Evolutionary conservation across 2,329 filamentous ascomycete species (phyloP).

Genomic region (Rutstroemia sp.): DNA sequence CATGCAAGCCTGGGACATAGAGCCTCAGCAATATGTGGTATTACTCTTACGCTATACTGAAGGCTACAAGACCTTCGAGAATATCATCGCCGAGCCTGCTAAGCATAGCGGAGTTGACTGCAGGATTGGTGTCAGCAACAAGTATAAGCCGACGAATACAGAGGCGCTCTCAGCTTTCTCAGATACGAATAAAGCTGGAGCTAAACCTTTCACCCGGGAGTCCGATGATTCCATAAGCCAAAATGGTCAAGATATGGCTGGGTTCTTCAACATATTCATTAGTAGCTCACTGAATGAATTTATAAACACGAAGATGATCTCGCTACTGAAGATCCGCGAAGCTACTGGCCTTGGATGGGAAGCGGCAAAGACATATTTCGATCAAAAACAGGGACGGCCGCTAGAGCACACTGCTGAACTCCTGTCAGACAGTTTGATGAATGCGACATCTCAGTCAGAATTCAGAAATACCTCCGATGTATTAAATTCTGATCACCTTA

Average conservation of each 20-base stretch:
- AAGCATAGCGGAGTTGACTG: constrained; percentile 43
- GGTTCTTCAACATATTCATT: constrained; percentile 57
- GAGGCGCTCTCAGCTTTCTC: constrained; percentile 33
- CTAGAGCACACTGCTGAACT: constrained; percentile 10
- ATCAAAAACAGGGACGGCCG: constrained; percentile 22
- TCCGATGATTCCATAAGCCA: neutral
- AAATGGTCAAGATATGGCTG: constrained; percentile 14
- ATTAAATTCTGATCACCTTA: constrained; percentile 28
- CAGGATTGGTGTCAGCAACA: constrained; percentile 61
- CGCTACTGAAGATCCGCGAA: constrained; percentile 52
- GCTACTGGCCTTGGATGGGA: constrained; percentile 54
- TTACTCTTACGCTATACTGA: constrained; percentile 58
- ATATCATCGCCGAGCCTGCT: constrained; percentile 38
- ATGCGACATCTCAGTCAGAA: constrained; percentile 9
- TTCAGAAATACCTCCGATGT: constrained; percentile 17
- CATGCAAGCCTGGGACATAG: constrained; percentile 69
- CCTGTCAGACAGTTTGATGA: constrained; percentile 1
- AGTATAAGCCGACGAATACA: constrained; percentile 60
- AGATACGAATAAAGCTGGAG: constrained; percentile 16
- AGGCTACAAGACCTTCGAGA: constrained; percentile 54
- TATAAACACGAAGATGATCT: constrained; percentile 57
- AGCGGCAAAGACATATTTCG: constrained; percentile 42
- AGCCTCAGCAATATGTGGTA: constrained; percentile 60
- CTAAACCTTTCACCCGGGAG: constrained; percentile 6
- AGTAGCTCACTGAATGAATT: constrained; percentile 63